A percentile compares a stretch with the other conserved stretches of the same genome.
Conservation (phyloP, 2,329 filamentous ascomycete genomes). For the Colletotrichum sp. region DNA sequence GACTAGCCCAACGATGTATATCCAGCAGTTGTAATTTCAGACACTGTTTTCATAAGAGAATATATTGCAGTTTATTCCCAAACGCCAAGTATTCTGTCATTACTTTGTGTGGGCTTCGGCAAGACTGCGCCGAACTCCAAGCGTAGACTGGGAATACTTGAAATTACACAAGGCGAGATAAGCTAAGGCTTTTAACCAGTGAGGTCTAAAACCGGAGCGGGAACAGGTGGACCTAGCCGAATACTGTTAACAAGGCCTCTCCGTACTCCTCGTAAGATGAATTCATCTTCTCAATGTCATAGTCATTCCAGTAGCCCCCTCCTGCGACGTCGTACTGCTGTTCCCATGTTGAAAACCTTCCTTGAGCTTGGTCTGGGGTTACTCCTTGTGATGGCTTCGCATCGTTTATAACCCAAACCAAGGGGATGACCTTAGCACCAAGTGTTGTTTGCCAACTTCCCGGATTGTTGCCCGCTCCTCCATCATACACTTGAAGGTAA, state of each 20-base stretch:
- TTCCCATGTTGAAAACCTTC: conserved; percentile 39
- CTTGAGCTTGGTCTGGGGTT: conserved; percentile 39
- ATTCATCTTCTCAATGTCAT: conserved; percentile 49
- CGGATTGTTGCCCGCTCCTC: conserved; percentile 45
- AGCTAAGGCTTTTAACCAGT: neutral
- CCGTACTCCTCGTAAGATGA: conserved; percentile 40
- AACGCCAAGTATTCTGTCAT: rapidly evolving
- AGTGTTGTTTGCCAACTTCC: conserved; percentile 39
- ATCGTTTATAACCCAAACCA: conserved; percentile 51
- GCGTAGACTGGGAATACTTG: neutral
- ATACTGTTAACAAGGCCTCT: conserved; percentile 26
- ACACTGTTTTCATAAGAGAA: neutral
- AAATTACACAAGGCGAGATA: neutral
- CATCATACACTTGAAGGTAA: conserved; percentile 51
- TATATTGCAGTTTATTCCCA: too few species aligned
- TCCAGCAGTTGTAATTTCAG: neutral
- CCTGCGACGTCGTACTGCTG: conserved; percentile 34
- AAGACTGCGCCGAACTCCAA: neutral
- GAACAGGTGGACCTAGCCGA: conserved; percentile 20
- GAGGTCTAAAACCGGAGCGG: rapidly evolving
- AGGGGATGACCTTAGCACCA: conserved; percentile 45
- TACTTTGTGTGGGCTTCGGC: neutral
- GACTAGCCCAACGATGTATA: neutral
- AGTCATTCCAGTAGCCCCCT: conserved; percentile 52
- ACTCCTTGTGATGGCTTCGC: conserved; percentile 46